Evolutionary conservation across 257 asterid genomes (phyloP), one percentile per base, ranked within the genome.

Genomic region (Gardenia jasminoides): DNA sequence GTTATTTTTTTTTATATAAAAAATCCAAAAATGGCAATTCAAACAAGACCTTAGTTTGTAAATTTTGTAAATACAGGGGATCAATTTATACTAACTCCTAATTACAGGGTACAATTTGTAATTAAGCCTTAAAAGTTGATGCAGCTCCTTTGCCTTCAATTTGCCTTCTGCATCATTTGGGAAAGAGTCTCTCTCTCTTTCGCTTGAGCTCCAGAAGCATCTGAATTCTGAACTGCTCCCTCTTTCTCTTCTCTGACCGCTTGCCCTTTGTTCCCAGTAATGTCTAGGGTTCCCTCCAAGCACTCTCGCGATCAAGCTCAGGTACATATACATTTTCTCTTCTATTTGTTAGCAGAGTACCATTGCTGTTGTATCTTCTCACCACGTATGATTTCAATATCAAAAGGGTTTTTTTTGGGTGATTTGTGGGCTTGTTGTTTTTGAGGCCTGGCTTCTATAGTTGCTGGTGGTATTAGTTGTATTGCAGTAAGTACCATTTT

Each of bases 251-350:
- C 73, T 44, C 48, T 6, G 48, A 44, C 48, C 30, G 30, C 62
- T 47, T 75, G 26, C 5, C 24, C 41, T n/a, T 26, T 10, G 64
- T n/a, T 47, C 44, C 61, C 70, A 77, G 33, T 77, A 64, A 92
- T 92, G 97, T 90, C 94, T 68, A 87, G 76, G 84, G 88, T 83
- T 76, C 91, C 96, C 70, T 65, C 85, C 78, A 92, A 91, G 81
- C 95, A 91, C 78, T 39, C 87, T 78, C 91, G 92, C 86, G 93
- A 91, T 85, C 88, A 83, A 70, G 78, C 85, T 83, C 87, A 83
- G 94, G 97, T 90, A 76, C 52, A 30, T 82, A 22, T 82, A 13
- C 48, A 1, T 41, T 15, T 17, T 10, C 26, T 48, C 24, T 22
- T 41, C 26, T 43, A 65, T n/a, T n/a, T n/a, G 10, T 8, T 47